Evolutionary conservation across 176 grass and related monocot species (phyloP).

Genomic region (Poa annua): DNA sequence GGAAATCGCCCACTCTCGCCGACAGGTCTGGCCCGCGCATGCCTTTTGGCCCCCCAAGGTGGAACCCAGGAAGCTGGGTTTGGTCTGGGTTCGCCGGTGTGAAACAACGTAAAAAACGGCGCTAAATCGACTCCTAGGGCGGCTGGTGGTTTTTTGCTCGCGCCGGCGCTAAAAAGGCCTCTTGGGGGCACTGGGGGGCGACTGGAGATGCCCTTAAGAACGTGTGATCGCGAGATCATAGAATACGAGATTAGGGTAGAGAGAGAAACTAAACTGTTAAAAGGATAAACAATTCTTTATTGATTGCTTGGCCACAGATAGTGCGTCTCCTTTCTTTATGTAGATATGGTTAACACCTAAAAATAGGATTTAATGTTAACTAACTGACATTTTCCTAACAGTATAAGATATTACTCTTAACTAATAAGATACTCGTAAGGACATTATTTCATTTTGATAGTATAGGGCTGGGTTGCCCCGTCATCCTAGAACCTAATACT

Average conservation of each 20-base stretch:
- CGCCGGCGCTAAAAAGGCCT: no score
- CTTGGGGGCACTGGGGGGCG: no score
- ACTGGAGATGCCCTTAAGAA: no score
- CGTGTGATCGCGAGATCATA: background rate
- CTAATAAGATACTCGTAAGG: background rate
- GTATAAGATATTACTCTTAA: background rate
- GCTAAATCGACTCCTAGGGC: no score
- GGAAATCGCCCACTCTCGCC: no score
- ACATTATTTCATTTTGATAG: background rate
- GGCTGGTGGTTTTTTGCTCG: no score
- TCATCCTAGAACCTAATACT: background rate
- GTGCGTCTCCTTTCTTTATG: background rate
- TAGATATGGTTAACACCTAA: background rate
- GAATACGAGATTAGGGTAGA: background rate
- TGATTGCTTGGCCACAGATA: background rate
- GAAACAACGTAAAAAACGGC: no score
- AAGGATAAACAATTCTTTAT: background rate
- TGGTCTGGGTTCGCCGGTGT: no score
- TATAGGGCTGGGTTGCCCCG: background rate
- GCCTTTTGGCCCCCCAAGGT: no score
- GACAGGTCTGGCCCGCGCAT: no score
- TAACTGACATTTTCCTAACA: background rate
- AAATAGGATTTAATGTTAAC: background rate
- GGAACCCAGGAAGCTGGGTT: no score
- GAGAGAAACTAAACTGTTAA: background rate